Conservation (phyloP, 164 flowering plant species). For the Saururus chinensis region DNA sequence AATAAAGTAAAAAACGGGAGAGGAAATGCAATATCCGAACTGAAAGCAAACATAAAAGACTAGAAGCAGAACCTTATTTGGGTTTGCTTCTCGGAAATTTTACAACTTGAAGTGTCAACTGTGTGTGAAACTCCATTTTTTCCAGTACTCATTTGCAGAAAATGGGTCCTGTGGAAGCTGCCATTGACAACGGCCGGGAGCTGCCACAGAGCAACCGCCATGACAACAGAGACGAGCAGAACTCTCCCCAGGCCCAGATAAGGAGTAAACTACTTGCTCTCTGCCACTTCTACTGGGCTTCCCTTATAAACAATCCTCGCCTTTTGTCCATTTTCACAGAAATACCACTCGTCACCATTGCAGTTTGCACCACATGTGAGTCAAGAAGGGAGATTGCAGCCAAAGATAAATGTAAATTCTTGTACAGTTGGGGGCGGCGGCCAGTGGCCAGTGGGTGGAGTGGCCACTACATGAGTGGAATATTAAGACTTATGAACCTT, state of each 20-base stretch:
- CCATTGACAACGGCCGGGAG: slow-evolving; percentile 19
- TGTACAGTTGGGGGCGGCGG: no score
- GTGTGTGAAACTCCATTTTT: slow-evolving; percentile 3
- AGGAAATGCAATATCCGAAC: neutral
- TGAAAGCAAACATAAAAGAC: neutral
- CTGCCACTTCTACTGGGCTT: no score
- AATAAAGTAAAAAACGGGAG: neutral
- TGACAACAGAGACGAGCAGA: neutral
- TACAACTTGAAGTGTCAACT: neutral
- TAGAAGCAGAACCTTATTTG: slow-evolving; percentile 8
- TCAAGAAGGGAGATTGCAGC: no score
- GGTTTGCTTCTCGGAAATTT: neutral
- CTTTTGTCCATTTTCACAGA: no score
- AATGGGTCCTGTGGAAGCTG: slow-evolving; percentile 4
- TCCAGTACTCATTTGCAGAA: slow-evolving; percentile 4
- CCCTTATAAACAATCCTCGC: no score
- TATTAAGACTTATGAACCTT: no score
- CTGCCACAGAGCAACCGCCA: slow-evolving; percentile 16
- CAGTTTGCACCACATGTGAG: no score
- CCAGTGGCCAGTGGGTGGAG: no score
- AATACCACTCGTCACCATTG: no score
- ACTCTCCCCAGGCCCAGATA: neutral
- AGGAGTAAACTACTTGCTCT: no score
- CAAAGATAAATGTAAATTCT: no score
- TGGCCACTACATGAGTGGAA: no score